Conservation (phyloP, 1,284 basidiomycete species). For the Apiotrichum gracile region DNA sequence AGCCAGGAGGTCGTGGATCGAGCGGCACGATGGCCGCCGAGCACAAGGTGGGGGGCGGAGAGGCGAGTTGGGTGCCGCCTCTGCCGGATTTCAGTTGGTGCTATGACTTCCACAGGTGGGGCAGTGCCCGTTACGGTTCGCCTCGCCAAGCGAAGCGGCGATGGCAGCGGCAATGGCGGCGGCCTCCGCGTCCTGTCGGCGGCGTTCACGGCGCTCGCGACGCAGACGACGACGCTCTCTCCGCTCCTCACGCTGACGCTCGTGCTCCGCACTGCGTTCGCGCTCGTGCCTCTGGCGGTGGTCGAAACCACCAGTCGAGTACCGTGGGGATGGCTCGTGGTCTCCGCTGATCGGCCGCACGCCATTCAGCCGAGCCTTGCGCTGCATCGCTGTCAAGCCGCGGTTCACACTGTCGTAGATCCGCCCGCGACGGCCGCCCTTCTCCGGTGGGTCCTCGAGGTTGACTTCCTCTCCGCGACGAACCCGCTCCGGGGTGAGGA, state of each 20-base stretch:
- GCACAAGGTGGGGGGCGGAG: neutral
- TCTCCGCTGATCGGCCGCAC: no score
- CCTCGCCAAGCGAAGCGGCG: neutral
- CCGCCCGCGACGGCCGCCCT: neutral
- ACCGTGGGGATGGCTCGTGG: no score
- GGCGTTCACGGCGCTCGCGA: neutral
- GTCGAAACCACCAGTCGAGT: no score
- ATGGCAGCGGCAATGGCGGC: neutral
- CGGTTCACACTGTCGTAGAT: no score
- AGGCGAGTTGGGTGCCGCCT: neutral
- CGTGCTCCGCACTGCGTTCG: neutral
- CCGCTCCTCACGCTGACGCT: neutral
- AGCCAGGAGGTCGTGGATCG: no score
- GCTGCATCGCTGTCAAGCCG: neutral
- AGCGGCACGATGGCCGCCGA: no score
- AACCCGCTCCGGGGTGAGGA: neutral
- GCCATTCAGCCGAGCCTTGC: neutral
- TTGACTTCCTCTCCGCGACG: neutral
- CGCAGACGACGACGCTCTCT: neutral
- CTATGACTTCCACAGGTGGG: neutral
- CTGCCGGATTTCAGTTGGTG: neutral
- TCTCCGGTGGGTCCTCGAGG: neutral
- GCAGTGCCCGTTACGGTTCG: neutral
- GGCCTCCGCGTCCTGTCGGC: neutral
- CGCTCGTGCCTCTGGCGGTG: no score